Base-by-base conservation (phyloP, 2,329 filamentous ascomycete species). In the Fusarium domesticum region DNA sequence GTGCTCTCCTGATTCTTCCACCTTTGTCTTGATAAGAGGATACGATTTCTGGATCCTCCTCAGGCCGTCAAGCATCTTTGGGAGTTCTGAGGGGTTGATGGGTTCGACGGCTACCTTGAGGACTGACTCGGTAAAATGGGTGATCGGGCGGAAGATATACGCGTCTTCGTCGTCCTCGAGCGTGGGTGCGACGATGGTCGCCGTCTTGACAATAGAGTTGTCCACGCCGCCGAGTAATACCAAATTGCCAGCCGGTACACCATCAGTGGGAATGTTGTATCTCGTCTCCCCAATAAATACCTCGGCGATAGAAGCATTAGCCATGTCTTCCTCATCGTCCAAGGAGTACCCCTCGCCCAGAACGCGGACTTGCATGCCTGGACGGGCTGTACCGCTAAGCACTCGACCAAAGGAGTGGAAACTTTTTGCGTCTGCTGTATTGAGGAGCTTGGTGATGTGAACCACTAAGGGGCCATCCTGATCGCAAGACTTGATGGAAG, bases 21-120 rank as follows among this genome's bases (percentile, higher is more conserved):
- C 93, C 67, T 97, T 97, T 5, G 93, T 98, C 11, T 87, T 89
- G 58, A 97, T 88, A 18, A 98, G 78, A 20, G 93, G 93, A 59
- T 97, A 98, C 59, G 89, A 95, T 69, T 98, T 98, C 75, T 96
- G 96, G 69, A 98, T 87, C 64, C 96, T 96, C 39, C 93, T 84
- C 37, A 98, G 77, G 44, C 93, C 93, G 64, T 98, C 93, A 54
- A 98, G 77, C 93, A 98, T 98, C 72, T 98, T 98, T 10, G 93
- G 93, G 23, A 98, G 75, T 68, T 98, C 93, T 0, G 92, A 97
- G 3, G 93, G 93, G 65, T 97, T 98, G 67, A 98, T 93, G 1
- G 93, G 93, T 70, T 98, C 93, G 7, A 98, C 92, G 0, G 93
- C 93, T 25, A 98, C 87, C 72, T 98, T 98, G 69, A 98, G 87